Evolutionary conservation across 2,329 filamentous ascomycete genomes (phyloP).

Genomic region (Lasiodiplodia sp.): DNA sequence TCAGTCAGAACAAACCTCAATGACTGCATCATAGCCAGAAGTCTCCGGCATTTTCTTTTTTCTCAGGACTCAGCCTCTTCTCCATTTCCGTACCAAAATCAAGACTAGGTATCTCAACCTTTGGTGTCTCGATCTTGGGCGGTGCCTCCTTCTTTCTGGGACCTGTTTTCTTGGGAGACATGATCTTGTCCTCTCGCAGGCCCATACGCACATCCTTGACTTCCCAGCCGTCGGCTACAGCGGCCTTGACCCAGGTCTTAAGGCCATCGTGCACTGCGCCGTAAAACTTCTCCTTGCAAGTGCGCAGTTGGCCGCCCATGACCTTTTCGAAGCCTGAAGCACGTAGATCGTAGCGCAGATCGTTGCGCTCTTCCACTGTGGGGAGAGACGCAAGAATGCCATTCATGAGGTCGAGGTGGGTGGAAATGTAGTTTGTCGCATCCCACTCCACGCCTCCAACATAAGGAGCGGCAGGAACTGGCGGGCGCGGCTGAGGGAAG

Average conservation of each 20-base stretch:
- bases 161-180: slow-evolving; percentile 38
- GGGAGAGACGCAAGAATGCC: slow-evolving; percentile 85
- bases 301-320: slow-evolving; percentile 82
- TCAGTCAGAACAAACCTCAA: background rate
- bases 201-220: slow-evolving; percentile 81
- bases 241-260: slow-evolving; percentile 88
- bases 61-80: slow-evolving; percentile 13
- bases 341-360: slow-evolving; percentile 76
- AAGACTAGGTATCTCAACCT: slow-evolving; percentile 41
- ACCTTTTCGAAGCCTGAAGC: slow-evolving; percentile 91
- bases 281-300: slow-evolving; percentile 98
- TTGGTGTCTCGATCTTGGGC: slow-evolving; percentile 48
- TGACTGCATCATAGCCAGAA: slow-evolving; percentile 23
- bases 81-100: slow-evolving; percentile 25
- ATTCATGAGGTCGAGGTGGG: slow-evolving; percentile 91
- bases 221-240: slow-evolving; percentile 86
- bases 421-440: slow-evolving; percentile 93
- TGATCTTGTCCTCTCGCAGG: slow-evolving; percentile 46
- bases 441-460: slow-evolving; percentile 99
- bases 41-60: slow-evolving; percentile 14
- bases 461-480: slow-evolving; percentile 92
- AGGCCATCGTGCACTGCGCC: slow-evolving; percentile 88
- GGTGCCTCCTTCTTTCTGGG: slow-evolving; percentile 46
- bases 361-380: slow-evolving; percentile 73
- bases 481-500: slow-evolving; percentile 86